A percentile compares a stretch with the other conserved stretches of the same genome.
Evolutionary conservation across 2,329 filamentous ascomycete genomes (phyloP).

Genomic region (Thielaviopsis euricoi): DNA sequence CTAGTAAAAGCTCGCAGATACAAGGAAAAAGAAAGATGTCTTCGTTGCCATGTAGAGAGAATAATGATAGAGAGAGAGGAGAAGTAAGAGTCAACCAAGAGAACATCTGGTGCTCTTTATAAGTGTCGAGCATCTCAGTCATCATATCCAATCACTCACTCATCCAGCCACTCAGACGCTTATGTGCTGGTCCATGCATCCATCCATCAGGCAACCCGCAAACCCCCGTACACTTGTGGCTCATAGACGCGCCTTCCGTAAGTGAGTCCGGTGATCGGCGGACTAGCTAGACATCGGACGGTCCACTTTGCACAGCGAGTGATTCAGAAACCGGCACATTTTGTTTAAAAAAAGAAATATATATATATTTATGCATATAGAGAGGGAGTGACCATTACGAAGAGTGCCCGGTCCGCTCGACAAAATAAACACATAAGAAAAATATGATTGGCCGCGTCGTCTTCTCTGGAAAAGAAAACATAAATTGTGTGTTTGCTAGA

Average conservation of each 20-base stretch:
- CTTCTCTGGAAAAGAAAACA: background rate
- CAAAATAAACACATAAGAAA: too few relatives aligned
- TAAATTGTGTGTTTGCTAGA: background rate
- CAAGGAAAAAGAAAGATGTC: background rate
- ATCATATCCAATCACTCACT: background rate
- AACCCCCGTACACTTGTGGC: too few relatives aligned
- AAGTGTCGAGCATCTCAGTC: background rate
- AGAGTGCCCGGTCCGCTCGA: too few relatives aligned
- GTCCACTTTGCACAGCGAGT: background rate
- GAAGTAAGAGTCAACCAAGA: background rate
- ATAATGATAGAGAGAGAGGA: background rate
- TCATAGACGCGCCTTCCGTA: background rate
- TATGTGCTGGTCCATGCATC: too few relatives aligned
- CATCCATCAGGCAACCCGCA: too few relatives aligned
- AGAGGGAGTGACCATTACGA: too few relatives aligned
- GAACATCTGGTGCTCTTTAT: background rate
- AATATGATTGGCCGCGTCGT: background rate
- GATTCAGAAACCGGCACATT: background rate
- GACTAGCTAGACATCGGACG: background rate
- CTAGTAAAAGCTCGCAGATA: background rate
- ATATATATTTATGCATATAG: too few relatives aligned
- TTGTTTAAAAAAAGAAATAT: background rate
- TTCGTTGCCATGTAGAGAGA: background rate
- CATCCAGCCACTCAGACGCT: too few relatives aligned
- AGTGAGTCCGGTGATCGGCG: background rate